Conservation (phyloP, 345 rosid genomes). For the Gossypium arboreum region DNA sequence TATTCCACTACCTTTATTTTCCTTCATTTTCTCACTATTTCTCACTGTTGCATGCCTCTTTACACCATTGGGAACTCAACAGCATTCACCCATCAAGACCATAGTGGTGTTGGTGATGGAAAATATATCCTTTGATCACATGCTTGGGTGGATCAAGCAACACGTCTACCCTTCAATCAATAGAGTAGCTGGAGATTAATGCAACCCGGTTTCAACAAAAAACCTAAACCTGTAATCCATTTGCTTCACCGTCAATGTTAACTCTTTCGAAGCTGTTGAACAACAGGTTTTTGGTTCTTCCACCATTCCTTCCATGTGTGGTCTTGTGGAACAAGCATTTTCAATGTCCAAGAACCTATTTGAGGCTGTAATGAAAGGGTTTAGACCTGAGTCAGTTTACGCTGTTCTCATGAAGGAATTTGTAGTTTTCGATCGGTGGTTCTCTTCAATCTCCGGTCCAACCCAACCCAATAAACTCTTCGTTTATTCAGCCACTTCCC, state of each 20-base stretch:
- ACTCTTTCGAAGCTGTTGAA: conserved; percentile 79
- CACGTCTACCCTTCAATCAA: conserved; percentile 57
- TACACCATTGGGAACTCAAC: conserved; percentile 34
- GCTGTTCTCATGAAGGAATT: conserved; percentile 61
- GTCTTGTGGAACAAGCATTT: conserved; percentile 81
- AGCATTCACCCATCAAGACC: conserved; percentile 67
- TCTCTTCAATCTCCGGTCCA: conserved; percentile 92
- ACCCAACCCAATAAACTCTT: conserved; percentile 91
- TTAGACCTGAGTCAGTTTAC: conserved; percentile 59
- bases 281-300: conserved; percentile 78
- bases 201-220: conserved; percentile 64
- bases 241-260: conserved; percentile 82
- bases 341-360: conserved; percentile 66
- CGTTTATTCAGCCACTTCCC: conserved; percentile 87
- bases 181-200: conserved; percentile 83
- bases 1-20: conserved; percentile 23
- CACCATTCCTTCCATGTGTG: conserved; percentile 72
- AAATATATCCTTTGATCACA: conserved; percentile 85
- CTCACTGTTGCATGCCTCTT: conserved; percentile 42
- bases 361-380: conserved; percentile 85
- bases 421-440: conserved; percentile 88
- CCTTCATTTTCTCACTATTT: conserved; percentile 38
- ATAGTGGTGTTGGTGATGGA: conserved; percentile 83
- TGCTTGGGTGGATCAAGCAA: conserved; percentile 95
- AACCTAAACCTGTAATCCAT: conserved; percentile 34